Base-by-base conservation (phyloP, 1,139 yeast species). In the Scheffersomyces cryptocercus region DNA sequence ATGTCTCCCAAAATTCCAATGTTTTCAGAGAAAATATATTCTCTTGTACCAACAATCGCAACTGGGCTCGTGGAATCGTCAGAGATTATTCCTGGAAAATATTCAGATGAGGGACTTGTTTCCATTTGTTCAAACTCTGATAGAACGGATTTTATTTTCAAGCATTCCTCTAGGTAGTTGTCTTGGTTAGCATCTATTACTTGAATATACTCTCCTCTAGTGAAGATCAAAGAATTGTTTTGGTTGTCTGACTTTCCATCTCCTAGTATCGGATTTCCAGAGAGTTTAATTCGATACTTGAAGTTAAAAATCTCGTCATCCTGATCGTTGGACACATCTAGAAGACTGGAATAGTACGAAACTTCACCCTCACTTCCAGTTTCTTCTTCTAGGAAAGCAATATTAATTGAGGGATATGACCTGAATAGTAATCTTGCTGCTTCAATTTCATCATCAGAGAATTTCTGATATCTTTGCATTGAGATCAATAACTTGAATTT, bases 211-310 rank as follows among this genome's bases (percentile, higher is more conserved):
- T 88, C 96, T 1, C 96, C 96, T 32, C 96, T 76, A 52, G 85
- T 83, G 55, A 83, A 88, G 2, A 87, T 79, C n/a, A 88, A 55
- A 0, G 95, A 77, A 58, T 81, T 82, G 54, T 88, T 88, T 59
- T 88, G 96, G 55, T 88, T 88, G 58, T 88, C 96, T 2, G 95
- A 83, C 59, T 88, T 88, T 3, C 96, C 96, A 63, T 88, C 96
- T 0, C 97, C 97, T 26, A 89, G 67, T 33, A 88, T 86, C 3
- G 97, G 97, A 58, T 89, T 82, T 1, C 97, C 97, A 0, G 95
- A 84, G 10, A 89, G 67, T 42, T 71, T 73, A 8, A 89, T 74
- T 46, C 79, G 71, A 54, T 74, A 85, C 37, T 71, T 70, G 5
- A 82, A 83, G 24, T 58, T 58, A 28, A 81, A 66, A 11, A 68